Percentiles rank a stretch among this genome's conserved stretches.
Conservation (phyloP, 1,139 yeast species). For the Yamadazyma epiphylla region DNA sequence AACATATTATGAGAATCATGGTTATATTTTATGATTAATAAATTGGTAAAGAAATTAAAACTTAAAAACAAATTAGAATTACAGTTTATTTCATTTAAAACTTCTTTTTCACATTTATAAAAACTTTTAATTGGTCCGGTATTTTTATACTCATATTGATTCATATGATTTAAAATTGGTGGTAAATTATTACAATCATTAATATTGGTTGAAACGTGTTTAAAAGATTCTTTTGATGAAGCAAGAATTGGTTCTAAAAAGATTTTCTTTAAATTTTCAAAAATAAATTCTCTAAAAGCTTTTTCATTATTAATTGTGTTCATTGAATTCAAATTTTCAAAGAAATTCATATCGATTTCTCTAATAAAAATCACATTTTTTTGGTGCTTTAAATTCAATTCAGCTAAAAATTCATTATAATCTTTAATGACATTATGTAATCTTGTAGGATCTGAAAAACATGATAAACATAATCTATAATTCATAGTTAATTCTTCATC, state of each 20-base stretch:
- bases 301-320: slow-evolving; percentile 26
- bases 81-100: slow-evolving; percentile 15
- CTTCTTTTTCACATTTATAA: slow-evolving; percentile 17
- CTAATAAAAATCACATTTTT: slow-evolving; percentile 32
- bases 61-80: slow-evolving; percentile 22
- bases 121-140: slow-evolving; percentile 25
- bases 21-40: slow-evolving; percentile 26
- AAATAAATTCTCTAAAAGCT: slow-evolving; percentile 33
- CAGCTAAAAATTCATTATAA: slow-evolving; percentile 28
- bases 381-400: slow-evolving; percentile 12
- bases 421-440: slow-evolving; percentile 32
- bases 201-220: slow-evolving; percentile 31
- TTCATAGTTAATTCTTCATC: slow-evolving; percentile 20
- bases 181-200: slow-evolving; percentile 14
- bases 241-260: slow-evolving; percentile 42
- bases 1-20: slow-evolving; percentile 19
- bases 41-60: slow-evolving; percentile 21
- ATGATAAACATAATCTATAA: slow-evolving; percentile 25
- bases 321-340: slow-evolving; percentile 21
- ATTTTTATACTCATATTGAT: slow-evolving; percentile 17
- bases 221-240: slow-evolving; percentile 26
- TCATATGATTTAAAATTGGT: slow-evolving; percentile 8
- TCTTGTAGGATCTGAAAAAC: slow-evolving; percentile 32
- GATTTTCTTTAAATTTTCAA: slow-evolving; percentile 33
- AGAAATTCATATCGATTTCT: slow-evolving; percentile 32